These are phyloP conservation scores for Cardamine occulta DNA, from an alignment of 345 rosid genomes.

Conservation along the genomic window DNA sequence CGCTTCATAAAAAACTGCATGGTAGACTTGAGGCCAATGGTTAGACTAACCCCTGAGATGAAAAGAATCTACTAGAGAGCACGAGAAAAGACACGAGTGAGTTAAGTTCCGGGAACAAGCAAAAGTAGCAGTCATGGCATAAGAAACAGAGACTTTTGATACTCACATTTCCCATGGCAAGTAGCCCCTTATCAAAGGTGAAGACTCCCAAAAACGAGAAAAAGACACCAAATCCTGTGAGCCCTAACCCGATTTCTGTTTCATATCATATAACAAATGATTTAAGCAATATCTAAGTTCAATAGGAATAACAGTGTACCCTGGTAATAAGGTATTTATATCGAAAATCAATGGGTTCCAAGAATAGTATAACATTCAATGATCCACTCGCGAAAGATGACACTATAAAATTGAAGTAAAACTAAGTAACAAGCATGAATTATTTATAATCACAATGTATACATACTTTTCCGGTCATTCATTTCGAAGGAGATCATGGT, in stretches of 20 bases:
- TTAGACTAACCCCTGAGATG: constrained; percentile 89
- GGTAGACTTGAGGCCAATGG: constrained; percentile 92
- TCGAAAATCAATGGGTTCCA: neutral
- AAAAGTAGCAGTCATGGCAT: neutral
- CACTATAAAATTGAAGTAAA: neutral
- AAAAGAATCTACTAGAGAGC: constrained; percentile 84
- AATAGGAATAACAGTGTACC: constrained; percentile 1
- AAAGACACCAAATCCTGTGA: constrained; percentile 93
- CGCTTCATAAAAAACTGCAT: constrained; percentile 96
- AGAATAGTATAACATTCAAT: neutral
- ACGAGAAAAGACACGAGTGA: constrained; percentile 5
- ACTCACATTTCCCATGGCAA: constrained; percentile 99
- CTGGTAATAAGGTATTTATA: neutral
- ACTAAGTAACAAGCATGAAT: neutral
- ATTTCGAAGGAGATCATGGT: constrained; percentile 48
- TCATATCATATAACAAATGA: constrained; percentile 27
- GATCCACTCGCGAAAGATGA: constrained; percentile 1
- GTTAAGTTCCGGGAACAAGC: neutral
- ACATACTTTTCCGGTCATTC: constrained; percentile 48
- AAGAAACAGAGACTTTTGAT: neutral
- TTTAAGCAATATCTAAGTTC: neutral
- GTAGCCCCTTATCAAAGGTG: constrained; percentile 92
- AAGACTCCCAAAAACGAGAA: constrained; percentile 92
- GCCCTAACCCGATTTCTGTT: constrained; percentile 87
- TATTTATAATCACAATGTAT: neutral